Evolutionary conservation across 306 rosid genomes (phyloP), one percentile per base, ranked within the genome.

Genomic region (Pueraria montana): DNA sequence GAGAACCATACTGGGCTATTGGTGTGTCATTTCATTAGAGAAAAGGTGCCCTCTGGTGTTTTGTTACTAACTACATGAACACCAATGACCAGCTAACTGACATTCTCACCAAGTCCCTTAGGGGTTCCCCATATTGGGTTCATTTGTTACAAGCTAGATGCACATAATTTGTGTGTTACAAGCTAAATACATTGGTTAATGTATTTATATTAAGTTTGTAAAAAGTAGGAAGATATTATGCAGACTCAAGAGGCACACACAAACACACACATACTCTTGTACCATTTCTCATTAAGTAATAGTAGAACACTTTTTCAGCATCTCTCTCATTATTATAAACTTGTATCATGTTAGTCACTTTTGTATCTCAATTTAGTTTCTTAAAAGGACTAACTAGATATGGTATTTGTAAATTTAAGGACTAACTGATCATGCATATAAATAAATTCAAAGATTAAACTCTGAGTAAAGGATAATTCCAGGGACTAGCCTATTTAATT

Each of bases 371-470:
- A 58, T 58, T 58, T 58, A 23, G 64, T 11, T 21, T 48, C 18
- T 48, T 48, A 2, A 14, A 52, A 52, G 23, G 12, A 20, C 62
- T 55, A 55, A 55, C 62, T 1, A 8, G 13, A 55, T 55, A n/a
- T 2, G 62, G 62, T 5, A 20, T 55, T 18, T 55, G 62, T 55
- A 50, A 18, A 55, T 20, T 18, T 20, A 18, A 55, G 62, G 13
- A 55, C 27, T 55, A 55, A 55, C 62, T 50, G 3, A 50, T 55
- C 27, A 8, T 8, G 62, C 62, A 55, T 5, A 55, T 55, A 23
- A 58, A 23, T 58, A 21, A 58, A 58, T 23, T 63, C 69, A 18
- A 61, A 61, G 67, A 61, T 61, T 61, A 61, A 61, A 61, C 24
- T 52, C 18, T 30, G 32, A 2, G 32, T 30, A 30, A 30, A 30